phyloP scores from a whole-genome alignment of 352 stramenopile genomes.

The Phytophthora pisi region DNA sequence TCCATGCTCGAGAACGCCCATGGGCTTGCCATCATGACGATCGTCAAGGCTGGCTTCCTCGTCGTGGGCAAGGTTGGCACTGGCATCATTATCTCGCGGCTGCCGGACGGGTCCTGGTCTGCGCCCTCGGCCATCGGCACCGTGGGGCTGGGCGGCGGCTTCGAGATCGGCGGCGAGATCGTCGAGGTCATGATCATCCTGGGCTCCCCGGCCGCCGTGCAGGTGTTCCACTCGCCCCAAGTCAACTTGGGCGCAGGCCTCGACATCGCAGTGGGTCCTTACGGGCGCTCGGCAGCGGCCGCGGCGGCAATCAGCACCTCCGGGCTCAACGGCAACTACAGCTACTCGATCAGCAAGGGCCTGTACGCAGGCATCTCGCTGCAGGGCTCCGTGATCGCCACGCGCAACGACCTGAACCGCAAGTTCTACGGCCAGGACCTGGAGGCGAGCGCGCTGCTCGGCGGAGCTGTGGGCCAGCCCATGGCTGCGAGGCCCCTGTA shows the following conservation, averaged over 20 bases:
- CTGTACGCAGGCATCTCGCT: constrained; percentile 91
- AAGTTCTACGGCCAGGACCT: constrained; percentile 91
- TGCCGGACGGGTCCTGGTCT: constrained; percentile 80
- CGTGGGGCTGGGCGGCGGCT: constrained; percentile 74
- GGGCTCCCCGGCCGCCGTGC: constrained; percentile 83
- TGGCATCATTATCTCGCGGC: constrained; percentile 80
- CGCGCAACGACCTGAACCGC: constrained; percentile 87
- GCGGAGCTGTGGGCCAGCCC: constrained; percentile 46
- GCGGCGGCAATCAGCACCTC: constrained; percentile 61
- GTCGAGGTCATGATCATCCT: constrained; percentile 93
- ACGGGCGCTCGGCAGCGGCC: constrained; percentile 69
- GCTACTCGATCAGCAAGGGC: constrained; percentile 90
- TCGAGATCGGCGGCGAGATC: constrained; percentile 88
- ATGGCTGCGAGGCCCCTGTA: constrained; percentile 58
- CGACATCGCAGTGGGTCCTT: constrained; percentile 82
- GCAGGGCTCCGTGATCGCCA: constrained; percentile 88
- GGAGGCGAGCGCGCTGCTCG: constrained; percentile 50
- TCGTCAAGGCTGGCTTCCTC: constrained; percentile 61
- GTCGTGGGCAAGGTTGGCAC: constrained; percentile 67
- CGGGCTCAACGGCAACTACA: constrained; percentile 87
- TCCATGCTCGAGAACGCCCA: constrained; percentile 58
- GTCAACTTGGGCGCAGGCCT: constrained; percentile 90
- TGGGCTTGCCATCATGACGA: constrained; percentile 61
- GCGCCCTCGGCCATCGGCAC: constrained; percentile 90
- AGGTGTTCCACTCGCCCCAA: constrained; percentile 82